phyloP scores from a whole-genome alignment of 495 filamentous ascomycete species.

The Pyronema omphalodes region DNA sequence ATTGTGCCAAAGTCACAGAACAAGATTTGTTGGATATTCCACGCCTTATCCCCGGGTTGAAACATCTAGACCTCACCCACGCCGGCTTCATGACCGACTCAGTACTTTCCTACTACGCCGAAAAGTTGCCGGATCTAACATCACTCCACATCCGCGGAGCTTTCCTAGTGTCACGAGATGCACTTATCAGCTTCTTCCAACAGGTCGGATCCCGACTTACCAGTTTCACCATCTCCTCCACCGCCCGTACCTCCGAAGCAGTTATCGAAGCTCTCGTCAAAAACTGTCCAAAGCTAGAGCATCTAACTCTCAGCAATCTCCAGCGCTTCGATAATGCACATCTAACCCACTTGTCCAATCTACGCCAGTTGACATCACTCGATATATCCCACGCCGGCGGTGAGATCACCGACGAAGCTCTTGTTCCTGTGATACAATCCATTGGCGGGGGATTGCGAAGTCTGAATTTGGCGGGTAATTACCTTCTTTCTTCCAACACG shows the following conservation, averaged over 20 bases:
- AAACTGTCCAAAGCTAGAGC: conserved; percentile 17
- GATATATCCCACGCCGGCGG: conserved; percentile 17
- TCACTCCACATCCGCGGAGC: conserved; percentile 18
- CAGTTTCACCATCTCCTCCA: conserved; percentile 13
- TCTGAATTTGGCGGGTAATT: conserved; percentile 12
- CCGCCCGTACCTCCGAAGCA: conserved; percentile 10
- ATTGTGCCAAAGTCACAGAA: conserved; percentile 19
- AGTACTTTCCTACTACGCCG: conserved; percentile 18
- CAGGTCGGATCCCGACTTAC: conserved; percentile 9
- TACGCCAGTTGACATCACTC: conserved; percentile 9
- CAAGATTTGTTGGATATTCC: conserved; percentile 14
- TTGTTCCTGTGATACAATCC: conserved; percentile 10
- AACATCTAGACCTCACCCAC: conserved; percentile 15
- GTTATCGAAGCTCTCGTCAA: conserved; percentile 14
- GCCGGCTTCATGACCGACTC: conserved; percentile 17
- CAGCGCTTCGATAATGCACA: conserved; percentile 9
- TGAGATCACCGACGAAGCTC: conserved; percentile 12
- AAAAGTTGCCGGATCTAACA: conserved; percentile 12
- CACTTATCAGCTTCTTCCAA: conserved; percentile 14
- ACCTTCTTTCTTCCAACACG: conserved; percentile 4
- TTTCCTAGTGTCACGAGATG: conserved; percentile 14
- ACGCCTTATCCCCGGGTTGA: conserved; percentile 13
- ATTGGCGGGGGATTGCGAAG: conserved; percentile 14
- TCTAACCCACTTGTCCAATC: conserved; percentile 6
- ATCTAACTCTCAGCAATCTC: conserved; percentile 13